phyloP scores from a whole-genome alignment of 176 grass and related monocot genomes.

The Hsuehochloa calcarea region DNA sequence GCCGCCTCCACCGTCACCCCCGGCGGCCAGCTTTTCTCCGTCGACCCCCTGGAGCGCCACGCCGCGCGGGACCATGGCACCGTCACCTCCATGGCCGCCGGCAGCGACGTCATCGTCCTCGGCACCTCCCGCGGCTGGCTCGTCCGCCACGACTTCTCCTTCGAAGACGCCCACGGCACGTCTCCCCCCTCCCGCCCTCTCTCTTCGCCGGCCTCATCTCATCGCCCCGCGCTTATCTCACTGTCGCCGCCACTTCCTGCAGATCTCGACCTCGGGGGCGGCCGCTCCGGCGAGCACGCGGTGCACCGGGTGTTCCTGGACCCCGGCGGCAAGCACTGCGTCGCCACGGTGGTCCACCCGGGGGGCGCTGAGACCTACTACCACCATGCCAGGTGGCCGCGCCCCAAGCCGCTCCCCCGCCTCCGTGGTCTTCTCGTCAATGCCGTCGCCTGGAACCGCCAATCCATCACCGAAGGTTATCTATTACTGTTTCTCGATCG shows the following conservation, averaged over 20 bases:
- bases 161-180: conserved; percentile 56
- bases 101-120: conserved; percentile 90
- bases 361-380: conserved; percentile 82
- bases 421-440: conserved; percentile 79
- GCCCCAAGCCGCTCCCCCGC: conserved; percentile 60
- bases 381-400: conserved; percentile 88
- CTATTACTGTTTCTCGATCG: neutral
- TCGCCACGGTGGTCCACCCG: conserved; percentile 68
- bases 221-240: neutral
- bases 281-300: conserved; percentile 72
- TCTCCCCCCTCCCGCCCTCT: neutral
- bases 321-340: conserved; percentile 83
- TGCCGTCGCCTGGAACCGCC: conserved; percentile 88
- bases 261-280: conserved; percentile 82
- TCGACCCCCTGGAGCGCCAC: conserved; percentile 80
- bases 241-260: neutral
- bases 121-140: conserved; percentile 92
- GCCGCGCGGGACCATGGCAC: conserved; percentile 76
- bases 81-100: conserved; percentile 85
- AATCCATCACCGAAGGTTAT: conserved; percentile 81
- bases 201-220: neutral
- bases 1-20: conserved; percentile 11
- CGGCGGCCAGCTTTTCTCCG: conserved; percentile 61
- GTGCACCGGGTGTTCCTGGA: conserved; percentile 95
- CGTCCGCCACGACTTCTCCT: conserved; percentile 84